Base-by-base conservation (phyloP, 2,329 filamentous ascomycete genomes). In the Ascochyta rabiei region DNA sequence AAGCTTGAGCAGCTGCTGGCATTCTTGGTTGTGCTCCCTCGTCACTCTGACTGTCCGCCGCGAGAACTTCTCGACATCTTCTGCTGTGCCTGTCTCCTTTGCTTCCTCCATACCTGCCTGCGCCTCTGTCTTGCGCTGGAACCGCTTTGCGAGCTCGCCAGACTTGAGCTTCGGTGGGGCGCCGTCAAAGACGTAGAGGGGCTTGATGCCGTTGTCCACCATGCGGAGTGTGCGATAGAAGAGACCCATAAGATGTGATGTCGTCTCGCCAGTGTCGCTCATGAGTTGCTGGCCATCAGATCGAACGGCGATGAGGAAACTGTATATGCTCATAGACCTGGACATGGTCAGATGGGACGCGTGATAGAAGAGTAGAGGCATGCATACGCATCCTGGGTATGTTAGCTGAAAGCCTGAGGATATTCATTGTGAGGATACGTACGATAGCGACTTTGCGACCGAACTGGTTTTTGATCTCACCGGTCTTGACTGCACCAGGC, bases 401-500 rank as follows among this genome's bases (percentile, higher is more conserved):
- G 71, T 70, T 57, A 71, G 69, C 49, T 31, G 38, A 6, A 30
- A 16, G 33, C 39, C 8, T 28, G 12, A 4, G 16, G 21, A 16
- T 8, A 26, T 21, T 5, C 0, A 18, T 18, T 13, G 23, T 34
- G 15, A 7, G 18, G 7, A 19, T 7, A 66, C 90, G 73, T 81
- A 96, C 93, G 77, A 97, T 97, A 47, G 93, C 93, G 58, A 99
- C 93, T 79, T 99, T 99, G 75, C 95, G 90, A 61, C 95, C 95
- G 74, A 99, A 99, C 64, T 99, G 95, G 68, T 93, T 93, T 80
- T 99, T 99, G 82, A 99, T 99, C 73, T 99, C 95, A 57, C 95
- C 91, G 72, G 92, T 89, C 78, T 97, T 98, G 82, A 97, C 86
- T 30, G 95, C 89, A 78, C 93, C 90, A n/a, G 95, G 95, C 63